Percentiles rank a stretch among this genome's conserved stretches.
phyloP scores from a whole-genome alignment of 169 alveolate species.

The Plasmodium vinckei region DNA sequence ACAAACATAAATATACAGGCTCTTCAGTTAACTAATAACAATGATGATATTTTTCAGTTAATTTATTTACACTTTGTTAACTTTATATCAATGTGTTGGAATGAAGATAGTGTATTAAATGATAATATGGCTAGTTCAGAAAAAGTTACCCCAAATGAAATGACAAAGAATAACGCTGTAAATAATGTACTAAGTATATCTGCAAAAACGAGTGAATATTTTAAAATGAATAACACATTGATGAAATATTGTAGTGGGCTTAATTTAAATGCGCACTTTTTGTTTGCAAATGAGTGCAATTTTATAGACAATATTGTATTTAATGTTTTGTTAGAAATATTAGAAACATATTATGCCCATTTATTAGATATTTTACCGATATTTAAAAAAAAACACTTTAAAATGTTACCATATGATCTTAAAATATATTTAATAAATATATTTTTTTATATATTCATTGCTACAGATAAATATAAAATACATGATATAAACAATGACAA shows the following conservation, averaged over 20 bases:
- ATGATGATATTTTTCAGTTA: slow-evolving; percentile 22
- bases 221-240: slow-evolving; percentile 10
- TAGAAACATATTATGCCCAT: slow-evolving; percentile 36
- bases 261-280: slow-evolving; percentile 9
- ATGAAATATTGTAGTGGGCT: slow-evolving; percentile 11
- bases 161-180: slow-evolving; percentile 1
- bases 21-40: slow-evolving; percentile 7
- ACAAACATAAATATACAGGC: slow-evolving; percentile 12
- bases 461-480: slow-evolving; percentile 56
- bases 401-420: slow-evolving; percentile 39
- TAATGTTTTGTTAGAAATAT: slow-evolving; percentile 32
- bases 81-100: slow-evolving; percentile 22
- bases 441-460: slow-evolving; percentile 49
- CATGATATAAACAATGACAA: slow-evolving; percentile 14
- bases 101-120: slow-evolving; percentile 17
- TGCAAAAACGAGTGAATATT: slow-evolving; percentile 33
- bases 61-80: slow-evolving; percentile 34
- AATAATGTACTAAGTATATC: slow-evolving; percentile 1
- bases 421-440: slow-evolving; percentile 65
- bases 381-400: slow-evolving; percentile 45
- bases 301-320: slow-evolving; percentile 40
- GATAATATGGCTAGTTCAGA: slow-evolving; percentile 17
- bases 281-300: neutral
- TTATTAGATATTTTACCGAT: slow-evolving; percentile 47
- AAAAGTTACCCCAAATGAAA: slow-evolving; percentile 3